Evolutionary conservation across 2,329 filamentous ascomycete species (phyloP).

Genomic region (Botrytis porri): DNA sequence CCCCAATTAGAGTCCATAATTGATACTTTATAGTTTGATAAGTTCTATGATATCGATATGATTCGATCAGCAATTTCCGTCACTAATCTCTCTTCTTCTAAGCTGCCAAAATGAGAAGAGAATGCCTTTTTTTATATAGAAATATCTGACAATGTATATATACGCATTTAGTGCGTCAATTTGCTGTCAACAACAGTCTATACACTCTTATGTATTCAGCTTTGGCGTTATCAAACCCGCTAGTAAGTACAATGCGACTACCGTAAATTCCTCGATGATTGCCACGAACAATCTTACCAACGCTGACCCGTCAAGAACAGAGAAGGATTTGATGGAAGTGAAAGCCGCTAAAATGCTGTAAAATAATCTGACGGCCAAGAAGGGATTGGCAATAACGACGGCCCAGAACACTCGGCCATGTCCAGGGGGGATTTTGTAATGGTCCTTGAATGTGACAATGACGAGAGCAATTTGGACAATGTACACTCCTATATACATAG

Average conservation of each 20-base stretch:
- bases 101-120: background rate
- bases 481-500: slow-evolving; percentile 36
- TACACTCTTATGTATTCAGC: background rate
- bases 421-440: slow-evolving; percentile 31
- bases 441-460: slow-evolving; percentile 30
- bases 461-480: slow-evolving; percentile 27
- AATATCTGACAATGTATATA: too few relatives aligned
- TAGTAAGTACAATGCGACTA: slow-evolving; percentile 36
- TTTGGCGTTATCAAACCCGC: slow-evolving; percentile 21
- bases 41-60: background rate
- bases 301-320: slow-evolving; percentile 28
- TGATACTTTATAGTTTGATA: background rate
- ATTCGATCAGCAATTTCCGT: background rate
- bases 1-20: fast-evolving
- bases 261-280: slow-evolving; percentile 36
- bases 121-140: too few relatives aligned
- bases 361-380: slow-evolving; percentile 37
- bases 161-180: too few relatives aligned
- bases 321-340: slow-evolving; percentile 29
- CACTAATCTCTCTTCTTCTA: background rate
- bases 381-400: slow-evolving; percentile 34
- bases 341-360: slow-evolving; percentile 38
- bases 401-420: slow-evolving; percentile 37
- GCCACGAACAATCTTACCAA: slow-evolving; percentile 37
- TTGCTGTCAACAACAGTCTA: background rate